Evolutionary conservation across 495 filamentous ascomycete genomes (phyloP), one percentile per base, ranked within the genome.

Genomic region (Lepraria neglecta): DNA sequence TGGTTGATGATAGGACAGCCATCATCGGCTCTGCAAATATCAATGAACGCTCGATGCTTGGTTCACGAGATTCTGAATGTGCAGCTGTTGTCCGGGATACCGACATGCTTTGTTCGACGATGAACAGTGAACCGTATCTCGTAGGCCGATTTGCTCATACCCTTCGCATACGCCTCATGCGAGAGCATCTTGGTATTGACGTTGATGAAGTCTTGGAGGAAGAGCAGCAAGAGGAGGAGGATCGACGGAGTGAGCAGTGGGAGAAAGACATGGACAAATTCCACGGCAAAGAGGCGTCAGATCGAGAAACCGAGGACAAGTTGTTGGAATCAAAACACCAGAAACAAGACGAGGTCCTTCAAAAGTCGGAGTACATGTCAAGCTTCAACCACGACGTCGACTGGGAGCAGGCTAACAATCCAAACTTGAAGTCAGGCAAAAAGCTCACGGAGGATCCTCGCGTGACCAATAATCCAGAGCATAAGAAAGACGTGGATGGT

Each of bases 11-110:
- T 68, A 82, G 92, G 38, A 84, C 91, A 65, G 92, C 86, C 27
- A 87, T 99, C 59, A 99, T 99, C 68, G 94, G 94, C 19, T 97
- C 92, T 44, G 95, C 94, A 31, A 99, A 99, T 70, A 99, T 99
- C 77, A 99, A 99, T 68, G 94, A 99, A 70, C 87, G 94, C 33
- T 97, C 92, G 14, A 92, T 99, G 91, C 70, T 96, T 24, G 94
- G 94, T 42, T 84, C 82, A 19, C 80, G 95, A 64, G 94, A 99
- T 72, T 96, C 91, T 1, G 94, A 99, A 70, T 87, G 89, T 56
- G 95, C 95, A 4, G 84, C 92, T 6, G 80, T 99, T 21, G 89
- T 99, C 44, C 82, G 92, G 51, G 94, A 99, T 73, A 95, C 89
- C 1, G 91, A 96, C 67, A 90, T 96, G 85, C 83, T 97, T 55